A percentile compares a stretch with the other conserved stretches of the same genome.
Evolutionary conservation across 768 basidiomycete species (phyloP).

Genomic region (Paxillus rubicundulus): DNA sequence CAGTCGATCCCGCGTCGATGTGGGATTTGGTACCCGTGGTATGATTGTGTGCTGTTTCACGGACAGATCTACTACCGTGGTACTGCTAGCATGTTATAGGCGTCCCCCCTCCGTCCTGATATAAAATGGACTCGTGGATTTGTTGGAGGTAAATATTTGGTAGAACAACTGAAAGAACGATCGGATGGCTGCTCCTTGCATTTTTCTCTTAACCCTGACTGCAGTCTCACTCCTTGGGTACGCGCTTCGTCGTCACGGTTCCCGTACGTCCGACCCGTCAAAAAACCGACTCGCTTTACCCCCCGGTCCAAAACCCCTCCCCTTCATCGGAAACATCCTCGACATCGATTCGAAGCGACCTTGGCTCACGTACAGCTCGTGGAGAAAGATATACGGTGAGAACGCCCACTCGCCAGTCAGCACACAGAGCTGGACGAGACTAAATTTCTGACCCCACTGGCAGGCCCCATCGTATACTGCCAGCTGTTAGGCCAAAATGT

Average conservation of each 20-base stretch:
- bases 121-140: constrained; percentile 11
- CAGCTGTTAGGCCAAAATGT: constrained; percentile 24
- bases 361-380: constrained; percentile 28
- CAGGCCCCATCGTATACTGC: constrained; percentile 30
- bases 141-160: not conserved
- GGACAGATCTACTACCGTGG: constrained; percentile 11
- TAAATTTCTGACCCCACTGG: not conserved
- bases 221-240: constrained; percentile 7
- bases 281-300: constrained; percentile 15
- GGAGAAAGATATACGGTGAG: constrained; percentile 29
- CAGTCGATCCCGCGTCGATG: constrained; percentile 8
- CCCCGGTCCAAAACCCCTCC: constrained; percentile 22
- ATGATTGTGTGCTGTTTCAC: not conserved
- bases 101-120: constrained; percentile 9
- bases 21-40: constrained; percentile 10
- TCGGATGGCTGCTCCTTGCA: not conserved
- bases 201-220: constrained; percentile 9
- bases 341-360: constrained; percentile 22
- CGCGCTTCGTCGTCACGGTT: constrained; percentile 3
- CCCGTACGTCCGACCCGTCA: not conserved
- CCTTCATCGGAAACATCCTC: constrained; percentile 24
- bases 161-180: not conserved
- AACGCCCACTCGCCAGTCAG: not conserved
- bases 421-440: too few relatives aligned
- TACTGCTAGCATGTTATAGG: not conserved